These are phyloP conservation scores for Naematelia encephala DNA, from an alignment of 768 basidiomycete species.

Conservation along the genomic window DNA sequence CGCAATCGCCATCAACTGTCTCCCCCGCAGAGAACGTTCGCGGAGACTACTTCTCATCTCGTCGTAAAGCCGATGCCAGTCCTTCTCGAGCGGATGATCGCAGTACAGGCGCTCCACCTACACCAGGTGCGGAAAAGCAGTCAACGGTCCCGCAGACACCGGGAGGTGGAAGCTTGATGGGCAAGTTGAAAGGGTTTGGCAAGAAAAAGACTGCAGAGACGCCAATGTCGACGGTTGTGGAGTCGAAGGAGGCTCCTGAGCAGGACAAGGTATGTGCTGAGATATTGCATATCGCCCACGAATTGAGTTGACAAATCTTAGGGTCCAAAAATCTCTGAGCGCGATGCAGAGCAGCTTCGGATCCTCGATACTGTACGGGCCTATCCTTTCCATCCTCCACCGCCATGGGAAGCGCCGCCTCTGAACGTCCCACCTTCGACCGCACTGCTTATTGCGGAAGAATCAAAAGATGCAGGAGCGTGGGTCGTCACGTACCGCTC, in stretches of 20 bases:
- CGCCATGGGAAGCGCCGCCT: constrained; percentile 68
- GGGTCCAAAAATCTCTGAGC: constrained; percentile 35
- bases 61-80: constrained; percentile 15
- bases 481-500: constrained; percentile 77
- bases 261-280: constrained; percentile 31
- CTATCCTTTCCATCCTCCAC: constrained; percentile 59
- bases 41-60: constrained; percentile 48
- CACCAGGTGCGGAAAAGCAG: constrained; percentile 51
- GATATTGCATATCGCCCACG: neutral
- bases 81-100: constrained; percentile 6
- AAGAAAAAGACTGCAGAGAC: constrained; percentile 35
- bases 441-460: constrained; percentile 74
- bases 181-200: constrained; percentile 67
- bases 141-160: constrained; percentile 1
- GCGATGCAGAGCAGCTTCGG: constrained; percentile 46
- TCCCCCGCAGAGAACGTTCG: constrained; percentile 22
- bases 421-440: constrained; percentile 62
- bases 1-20: constrained; percentile 52
- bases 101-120: constrained; percentile 4
- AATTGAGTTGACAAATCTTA: constrained; percentile 10
- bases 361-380: constrained; percentile 51
- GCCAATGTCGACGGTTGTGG: constrained; percentile 29
- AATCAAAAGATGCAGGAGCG: constrained; percentile 57
- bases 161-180: constrained; percentile 58
- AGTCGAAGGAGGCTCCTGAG: constrained; percentile 15